Evolutionary conservation across 148 eudicot genomes (phyloP).

Genomic region (Rhododendron griersonianum): DNA sequence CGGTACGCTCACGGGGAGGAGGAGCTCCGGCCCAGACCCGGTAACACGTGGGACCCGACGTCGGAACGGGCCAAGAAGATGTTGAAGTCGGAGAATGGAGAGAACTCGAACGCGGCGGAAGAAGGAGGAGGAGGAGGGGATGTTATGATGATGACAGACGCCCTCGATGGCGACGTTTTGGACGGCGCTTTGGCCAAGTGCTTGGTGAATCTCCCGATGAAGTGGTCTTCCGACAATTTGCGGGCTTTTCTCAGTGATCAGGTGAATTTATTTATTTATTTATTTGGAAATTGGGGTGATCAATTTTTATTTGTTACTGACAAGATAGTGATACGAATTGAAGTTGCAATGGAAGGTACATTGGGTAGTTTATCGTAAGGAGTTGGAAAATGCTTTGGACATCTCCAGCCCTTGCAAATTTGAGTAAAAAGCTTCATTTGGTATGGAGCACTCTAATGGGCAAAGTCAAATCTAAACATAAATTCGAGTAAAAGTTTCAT

Average conservation of each 20-base stretch:
- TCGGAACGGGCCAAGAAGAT: conserved; percentile 72
- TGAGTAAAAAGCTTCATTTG: no score
- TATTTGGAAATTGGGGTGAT: neutral
- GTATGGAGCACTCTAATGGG: no score
- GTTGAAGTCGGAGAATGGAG: conserved; percentile 26
- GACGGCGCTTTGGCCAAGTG: conserved; percentile 55
- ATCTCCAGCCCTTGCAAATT: no score
- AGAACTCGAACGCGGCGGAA: conserved; percentile 12
- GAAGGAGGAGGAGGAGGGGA: conserved; percentile 21
- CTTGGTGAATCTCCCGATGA: conserved; percentile 63
- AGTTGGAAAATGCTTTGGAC: neutral
- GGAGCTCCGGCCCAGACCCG: conserved; percentile 75
- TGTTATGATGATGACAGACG: conserved; percentile 76
- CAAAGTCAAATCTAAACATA: no score
- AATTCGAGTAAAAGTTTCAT: no score
- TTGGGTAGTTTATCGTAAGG: neutral
- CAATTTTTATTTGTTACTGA: neutral
- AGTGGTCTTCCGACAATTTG: conserved; percentile 58
- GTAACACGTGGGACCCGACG: conserved; percentile 85
- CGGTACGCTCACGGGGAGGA: conserved; percentile 75
- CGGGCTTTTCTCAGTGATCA: conserved; percentile 54
- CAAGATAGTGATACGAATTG: neutral
- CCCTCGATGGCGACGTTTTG: conserved; percentile 30
- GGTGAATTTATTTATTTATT: conserved; percentile 21
- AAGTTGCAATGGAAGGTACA: neutral